Evolutionary conservation across 164 flowering plant genomes (phyloP).

Genomic region (Paratinospora sagittata): DNA sequence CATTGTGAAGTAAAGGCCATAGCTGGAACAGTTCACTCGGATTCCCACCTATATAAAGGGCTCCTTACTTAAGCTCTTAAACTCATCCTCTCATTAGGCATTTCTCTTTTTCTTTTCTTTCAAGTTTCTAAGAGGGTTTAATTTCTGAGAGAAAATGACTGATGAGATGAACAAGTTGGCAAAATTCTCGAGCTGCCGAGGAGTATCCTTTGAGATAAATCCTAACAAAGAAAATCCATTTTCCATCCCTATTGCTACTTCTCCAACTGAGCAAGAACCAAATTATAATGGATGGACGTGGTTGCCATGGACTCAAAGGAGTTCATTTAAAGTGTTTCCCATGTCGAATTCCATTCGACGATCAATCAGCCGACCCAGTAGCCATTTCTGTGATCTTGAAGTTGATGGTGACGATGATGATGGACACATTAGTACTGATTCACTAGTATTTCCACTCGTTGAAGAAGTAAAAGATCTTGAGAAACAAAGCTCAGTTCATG

Average conservation of each 20-base stretch:
- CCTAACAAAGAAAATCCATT: conserved; percentile 20
- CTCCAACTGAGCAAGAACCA: not conserved
- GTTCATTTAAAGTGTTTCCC: conserved; percentile 19
- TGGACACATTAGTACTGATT: too few relatives aligned
- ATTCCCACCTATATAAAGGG: not conserved
- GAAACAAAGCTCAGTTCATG: conserved; percentile 12
- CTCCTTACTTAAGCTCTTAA: not conserved
- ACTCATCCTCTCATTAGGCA: not conserved
- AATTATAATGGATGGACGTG: conserved; percentile 5
- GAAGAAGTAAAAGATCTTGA: conserved; percentile 11
- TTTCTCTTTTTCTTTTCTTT: not conserved
- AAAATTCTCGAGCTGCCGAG: conserved; percentile 26
- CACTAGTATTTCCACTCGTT: not conserved
- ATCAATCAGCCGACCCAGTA: conserved; percentile 34
- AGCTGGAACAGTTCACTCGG: not conserved
- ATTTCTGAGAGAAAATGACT: too few relatives aligned
- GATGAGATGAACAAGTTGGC: conserved; percentile 8
- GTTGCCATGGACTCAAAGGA: conserved; percentile 16
- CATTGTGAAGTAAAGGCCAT: not conserved
- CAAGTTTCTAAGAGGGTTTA: not conserved
- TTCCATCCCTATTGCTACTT: conserved; percentile 4
- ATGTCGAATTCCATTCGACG: conserved; percentile 2
- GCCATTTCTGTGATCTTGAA: conserved; percentile 49
- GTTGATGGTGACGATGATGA: conserved; percentile 10
- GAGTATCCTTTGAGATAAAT: conserved; percentile 26